Evolutionary conservation across 192 early-diverging fungal genomes (phyloP).

Genomic region (Coemansia sp.): DNA sequence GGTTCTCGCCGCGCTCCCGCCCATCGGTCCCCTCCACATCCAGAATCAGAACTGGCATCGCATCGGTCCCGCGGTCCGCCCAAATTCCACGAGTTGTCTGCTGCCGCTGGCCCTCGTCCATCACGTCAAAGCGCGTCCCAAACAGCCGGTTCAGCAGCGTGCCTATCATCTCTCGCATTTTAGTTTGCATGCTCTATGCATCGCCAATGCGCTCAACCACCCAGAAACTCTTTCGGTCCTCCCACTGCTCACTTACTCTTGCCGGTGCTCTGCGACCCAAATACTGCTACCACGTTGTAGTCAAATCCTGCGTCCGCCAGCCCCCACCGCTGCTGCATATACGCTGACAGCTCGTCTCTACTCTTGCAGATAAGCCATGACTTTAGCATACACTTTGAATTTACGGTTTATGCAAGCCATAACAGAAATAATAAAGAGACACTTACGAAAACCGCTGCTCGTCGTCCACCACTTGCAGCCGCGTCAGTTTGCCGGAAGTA

Average conservation of each 20-base stretch:
- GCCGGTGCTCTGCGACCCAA: conserved; percentile 98
- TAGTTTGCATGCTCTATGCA: conserved; percentile 2
- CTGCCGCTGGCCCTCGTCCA: conserved; percentile 79
- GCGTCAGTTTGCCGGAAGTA: conserved; percentile 16
- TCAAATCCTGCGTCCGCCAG: conserved; percentile 85
- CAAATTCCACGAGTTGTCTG: conserved; percentile 99
- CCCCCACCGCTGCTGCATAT: conserved; percentile 80
- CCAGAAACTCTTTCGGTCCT: not conserved
- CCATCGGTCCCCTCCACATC: conserved; percentile 99
- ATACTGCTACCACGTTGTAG: conserved; percentile 96
- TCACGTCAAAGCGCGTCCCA: conserved; percentile 93
- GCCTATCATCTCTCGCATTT: conserved; percentile 39
- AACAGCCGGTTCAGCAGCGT: conserved; percentile 96
- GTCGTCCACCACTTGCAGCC: conserved; percentile 49
- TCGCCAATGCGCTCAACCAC: too few species aligned
- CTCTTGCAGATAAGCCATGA: not conserved
- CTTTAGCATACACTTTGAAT: not conserved
- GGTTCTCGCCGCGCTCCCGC: conserved; percentile 96
- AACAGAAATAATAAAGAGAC: not conserved
- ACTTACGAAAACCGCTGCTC: conserved; percentile 56
- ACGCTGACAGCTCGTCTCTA: conserved; percentile 71
- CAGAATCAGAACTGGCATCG: conserved; percentile 81
- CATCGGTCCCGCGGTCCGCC: conserved; percentile 78
- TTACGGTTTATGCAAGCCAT: not conserved
- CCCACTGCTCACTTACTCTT: conserved; percentile 82